phyloP scores from a whole-genome alignment of 1,284 basidiomycete genomes.

The Puccinia horiana region DNA sequence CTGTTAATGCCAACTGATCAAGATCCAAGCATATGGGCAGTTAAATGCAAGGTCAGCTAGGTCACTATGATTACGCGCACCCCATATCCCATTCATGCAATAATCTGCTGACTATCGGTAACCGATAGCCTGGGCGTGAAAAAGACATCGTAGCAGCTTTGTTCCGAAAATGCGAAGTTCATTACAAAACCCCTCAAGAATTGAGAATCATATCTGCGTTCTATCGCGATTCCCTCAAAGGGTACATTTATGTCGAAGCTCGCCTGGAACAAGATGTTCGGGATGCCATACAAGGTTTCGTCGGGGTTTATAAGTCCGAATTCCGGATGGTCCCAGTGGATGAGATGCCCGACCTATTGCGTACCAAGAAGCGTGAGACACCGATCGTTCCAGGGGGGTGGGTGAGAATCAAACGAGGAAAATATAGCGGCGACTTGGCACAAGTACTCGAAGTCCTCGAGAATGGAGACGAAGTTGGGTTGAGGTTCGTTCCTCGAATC shows the following conservation, averaged over 20 bases:
- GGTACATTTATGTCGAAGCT: constrained; percentile 95
- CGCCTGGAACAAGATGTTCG: constrained; percentile 81
- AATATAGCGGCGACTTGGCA: constrained; percentile 90
- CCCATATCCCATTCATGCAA: background rate
- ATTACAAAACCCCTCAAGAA: constrained; percentile 67
- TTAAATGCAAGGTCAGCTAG: constrained; percentile 81
- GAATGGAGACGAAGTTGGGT: constrained; percentile 88
- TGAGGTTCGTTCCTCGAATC: constrained; percentile 94
- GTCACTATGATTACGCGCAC: background rate
- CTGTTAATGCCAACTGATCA: constrained; percentile 94
- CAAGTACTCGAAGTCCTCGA: constrained; percentile 91
- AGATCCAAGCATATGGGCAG: constrained; percentile 93
- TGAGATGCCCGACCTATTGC: constrained; percentile 94
- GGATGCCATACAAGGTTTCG: constrained; percentile 81
- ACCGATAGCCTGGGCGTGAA: constrained; percentile 77
- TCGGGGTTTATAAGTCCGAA: constrained; percentile 82
- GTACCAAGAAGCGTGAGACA: constrained; percentile 90
- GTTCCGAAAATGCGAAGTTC: constrained; percentile 85
- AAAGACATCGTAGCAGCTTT: constrained; percentile 89
- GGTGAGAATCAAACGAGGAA: constrained; percentile 92
- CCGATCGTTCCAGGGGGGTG: constrained; percentile 84
- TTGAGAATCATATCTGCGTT: constrained; percentile 88
- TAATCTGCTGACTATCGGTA: background rate
- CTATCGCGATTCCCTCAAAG: constrained; percentile 89
- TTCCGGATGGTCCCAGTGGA: constrained; percentile 89